Conservation (phyloP, 495 filamentous ascomycete species). For the Xylaria sp. region DNA sequence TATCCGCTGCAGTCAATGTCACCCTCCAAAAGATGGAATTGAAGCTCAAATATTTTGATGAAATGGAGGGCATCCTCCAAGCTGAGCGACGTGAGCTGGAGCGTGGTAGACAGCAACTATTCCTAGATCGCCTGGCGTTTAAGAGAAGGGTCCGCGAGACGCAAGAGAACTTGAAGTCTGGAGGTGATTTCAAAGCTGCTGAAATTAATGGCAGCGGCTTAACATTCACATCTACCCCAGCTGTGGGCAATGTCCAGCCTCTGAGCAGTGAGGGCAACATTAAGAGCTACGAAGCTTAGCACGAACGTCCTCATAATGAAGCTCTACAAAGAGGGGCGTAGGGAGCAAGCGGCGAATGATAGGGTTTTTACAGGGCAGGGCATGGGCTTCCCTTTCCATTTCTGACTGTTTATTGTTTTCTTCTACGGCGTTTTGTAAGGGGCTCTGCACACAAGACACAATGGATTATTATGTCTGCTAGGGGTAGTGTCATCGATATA, state of each 20-base stretch:
- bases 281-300: constrained; percentile 59
- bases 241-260: constrained; percentile 62
- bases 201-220: constrained; percentile 61
- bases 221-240: constrained; percentile 63
- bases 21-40: constrained; percentile 83
- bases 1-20: constrained; percentile 84
- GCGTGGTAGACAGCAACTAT: constrained; percentile 86
- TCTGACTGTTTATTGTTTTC: constrained; percentile 3
- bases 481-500: constrained; percentile 20
- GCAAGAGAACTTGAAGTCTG: constrained; percentile 74
- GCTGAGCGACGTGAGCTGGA: constrained; percentile 93
- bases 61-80: constrained; percentile 90
- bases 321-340: constrained; percentile 1
- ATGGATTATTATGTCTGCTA: background rate
- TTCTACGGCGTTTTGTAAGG: constrained; percentile 25
- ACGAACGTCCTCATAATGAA: background rate
- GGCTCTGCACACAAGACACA: constrained; percentile 19
- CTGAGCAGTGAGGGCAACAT: constrained; percentile 67
- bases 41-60: constrained; percentile 90
- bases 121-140: constrained; percentile 88
- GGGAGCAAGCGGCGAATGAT: constrained; percentile 22
- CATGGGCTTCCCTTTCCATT: background rate
- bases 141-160: constrained; percentile 84
- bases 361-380: background rate
- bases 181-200: constrained; percentile 62